Evolutionary conservation across 768 basidiomycete genomes (phyloP).

Genomic region (Tylopilus plumbeoviolaceoides): DNA sequence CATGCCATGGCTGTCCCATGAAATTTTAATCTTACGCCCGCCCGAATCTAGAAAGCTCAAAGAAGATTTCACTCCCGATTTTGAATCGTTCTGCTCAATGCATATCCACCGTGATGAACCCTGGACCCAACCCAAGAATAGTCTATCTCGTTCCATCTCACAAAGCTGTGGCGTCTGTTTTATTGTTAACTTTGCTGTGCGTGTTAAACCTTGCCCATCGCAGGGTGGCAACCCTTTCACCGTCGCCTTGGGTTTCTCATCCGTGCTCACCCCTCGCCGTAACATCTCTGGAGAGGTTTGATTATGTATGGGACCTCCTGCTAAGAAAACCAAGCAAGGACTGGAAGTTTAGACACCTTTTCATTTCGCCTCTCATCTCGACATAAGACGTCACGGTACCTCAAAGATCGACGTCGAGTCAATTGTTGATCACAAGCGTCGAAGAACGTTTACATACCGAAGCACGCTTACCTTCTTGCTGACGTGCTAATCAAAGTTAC

Average conservation of each 20-base stretch:
- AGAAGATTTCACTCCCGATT: constrained; percentile 19
- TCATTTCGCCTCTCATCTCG: constrained; percentile 11
- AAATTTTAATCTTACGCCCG: constrained; percentile 21
- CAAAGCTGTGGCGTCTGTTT: constrained; percentile 11
- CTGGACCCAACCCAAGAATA: constrained; percentile 12
- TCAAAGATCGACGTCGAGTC: constrained; percentile 16
- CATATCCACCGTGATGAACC: constrained; percentile 3
- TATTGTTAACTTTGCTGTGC: constrained; percentile 18
- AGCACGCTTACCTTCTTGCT: constrained; percentile 3
- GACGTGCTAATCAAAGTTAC: constrained; percentile 11
- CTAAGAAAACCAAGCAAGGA: background rate
- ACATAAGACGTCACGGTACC: constrained; percentile 1
- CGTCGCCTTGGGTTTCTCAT: background rate
- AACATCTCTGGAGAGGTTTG: background rate
- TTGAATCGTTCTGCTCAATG: constrained; percentile 10
- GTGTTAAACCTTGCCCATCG: constrained; percentile 23
- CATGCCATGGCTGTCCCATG: constrained; percentile 12
- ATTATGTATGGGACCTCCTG: background rate
- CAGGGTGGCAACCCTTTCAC: background rate
- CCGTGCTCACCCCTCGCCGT: background rate
- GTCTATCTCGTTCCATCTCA: constrained; percentile 5
- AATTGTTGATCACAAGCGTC: constrained; percentile 3
- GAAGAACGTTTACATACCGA: constrained; percentile 1
- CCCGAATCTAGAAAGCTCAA: constrained; percentile 32
- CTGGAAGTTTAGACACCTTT: background rate